Percentiles rank a stretch among this genome's conserved stretches.
phyloP scores from a whole-genome alignment of 2,329 filamentous ascomycete species.

The Hypoxylon sp. region DNA sequence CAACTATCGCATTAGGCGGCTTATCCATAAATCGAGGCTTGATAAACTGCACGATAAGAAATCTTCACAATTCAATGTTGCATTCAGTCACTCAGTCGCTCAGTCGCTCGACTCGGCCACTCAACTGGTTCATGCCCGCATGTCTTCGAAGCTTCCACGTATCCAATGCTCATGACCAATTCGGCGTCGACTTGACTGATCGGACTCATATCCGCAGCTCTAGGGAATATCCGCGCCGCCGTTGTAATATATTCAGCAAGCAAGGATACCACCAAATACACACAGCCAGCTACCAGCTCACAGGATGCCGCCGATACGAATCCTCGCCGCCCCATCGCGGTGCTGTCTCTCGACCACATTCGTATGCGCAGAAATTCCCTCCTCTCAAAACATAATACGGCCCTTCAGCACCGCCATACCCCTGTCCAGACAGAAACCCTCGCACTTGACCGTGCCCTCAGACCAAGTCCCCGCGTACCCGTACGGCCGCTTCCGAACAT shows the following conservation, averaged over 20 bases:
- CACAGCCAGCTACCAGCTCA: not conserved
- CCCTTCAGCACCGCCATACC: conserved; percentile 47
- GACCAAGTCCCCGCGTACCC: conserved; percentile 75
- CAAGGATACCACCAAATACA: not conserved
- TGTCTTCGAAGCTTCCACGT: conserved; percentile 6
- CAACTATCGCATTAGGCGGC: conserved; percentile 2
- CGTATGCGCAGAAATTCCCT: conserved; percentile 7
- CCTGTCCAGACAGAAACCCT: conserved; percentile 49
- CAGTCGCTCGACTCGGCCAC: not conserved
- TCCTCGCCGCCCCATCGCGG: conserved; percentile 23
- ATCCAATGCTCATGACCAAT: conserved; percentile 3
- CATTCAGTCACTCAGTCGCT: too few species aligned
- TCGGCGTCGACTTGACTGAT: not conserved
- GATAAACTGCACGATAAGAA: conserved; percentile 34
- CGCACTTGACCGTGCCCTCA: conserved; percentile 58
- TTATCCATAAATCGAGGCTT: not conserved
- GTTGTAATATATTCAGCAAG: not conserved
- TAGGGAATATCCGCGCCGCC: not conserved
- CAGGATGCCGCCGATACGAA: conserved; percentile 36
- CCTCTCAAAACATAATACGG: conserved; percentile 34
- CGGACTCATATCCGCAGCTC: not conserved
- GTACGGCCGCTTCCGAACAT: conserved; percentile 76
- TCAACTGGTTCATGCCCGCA: not conserved
- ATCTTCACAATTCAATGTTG: conserved; percentile 37
- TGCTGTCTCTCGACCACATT: conserved; percentile 13